Conservation (phyloP, 2,329 filamentous ascomycete genomes). For the Microascus cirrosus region DNA sequence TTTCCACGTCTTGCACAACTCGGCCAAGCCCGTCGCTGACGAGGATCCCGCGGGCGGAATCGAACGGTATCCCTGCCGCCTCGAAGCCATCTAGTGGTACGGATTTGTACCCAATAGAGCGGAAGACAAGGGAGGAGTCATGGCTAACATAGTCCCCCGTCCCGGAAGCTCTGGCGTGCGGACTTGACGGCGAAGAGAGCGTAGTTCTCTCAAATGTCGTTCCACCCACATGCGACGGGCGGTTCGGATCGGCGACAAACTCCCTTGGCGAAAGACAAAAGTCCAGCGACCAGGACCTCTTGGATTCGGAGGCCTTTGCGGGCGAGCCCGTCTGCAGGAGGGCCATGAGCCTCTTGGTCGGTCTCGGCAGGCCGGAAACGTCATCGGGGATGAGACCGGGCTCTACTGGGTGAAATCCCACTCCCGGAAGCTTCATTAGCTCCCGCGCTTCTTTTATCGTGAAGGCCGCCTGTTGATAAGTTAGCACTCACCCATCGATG, state of each 20-base stretch:
- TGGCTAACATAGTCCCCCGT: constrained; percentile 42
- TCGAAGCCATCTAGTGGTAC: constrained; percentile 63
- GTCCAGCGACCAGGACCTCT: constrained; percentile 72
- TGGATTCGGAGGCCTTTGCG: constrained; percentile 32
- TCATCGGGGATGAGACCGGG: constrained; percentile 55
- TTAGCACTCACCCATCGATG: background rate
- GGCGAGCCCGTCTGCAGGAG: constrained; percentile 52
- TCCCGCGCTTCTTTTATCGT: constrained; percentile 93
- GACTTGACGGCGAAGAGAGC: constrained; percentile 44
- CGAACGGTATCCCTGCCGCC: constrained; percentile 67
- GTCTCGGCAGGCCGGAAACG: constrained; percentile 59
- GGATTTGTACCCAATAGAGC: constrained; percentile 91
- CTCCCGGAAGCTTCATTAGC: constrained; percentile 62
- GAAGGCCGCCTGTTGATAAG: constrained; percentile 58
- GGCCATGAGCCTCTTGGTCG: constrained; percentile 67
- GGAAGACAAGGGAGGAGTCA: constrained; percentile 65
- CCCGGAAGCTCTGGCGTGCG: constrained; percentile 31
- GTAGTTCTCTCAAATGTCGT: constrained; percentile 56
- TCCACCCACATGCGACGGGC: constrained; percentile 41
- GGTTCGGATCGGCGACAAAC: constrained; percentile 43
- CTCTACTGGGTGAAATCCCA: constrained; percentile 62
- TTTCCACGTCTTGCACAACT: constrained; percentile 30
- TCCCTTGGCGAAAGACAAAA: constrained; percentile 71
- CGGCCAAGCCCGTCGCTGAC: constrained; percentile 74
- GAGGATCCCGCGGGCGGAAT: constrained; percentile 62